These are phyloP conservation scores for Nakazawaea molendinolei DNA, from an alignment of 805 yeast species.

Conservation along the genomic window DNA sequence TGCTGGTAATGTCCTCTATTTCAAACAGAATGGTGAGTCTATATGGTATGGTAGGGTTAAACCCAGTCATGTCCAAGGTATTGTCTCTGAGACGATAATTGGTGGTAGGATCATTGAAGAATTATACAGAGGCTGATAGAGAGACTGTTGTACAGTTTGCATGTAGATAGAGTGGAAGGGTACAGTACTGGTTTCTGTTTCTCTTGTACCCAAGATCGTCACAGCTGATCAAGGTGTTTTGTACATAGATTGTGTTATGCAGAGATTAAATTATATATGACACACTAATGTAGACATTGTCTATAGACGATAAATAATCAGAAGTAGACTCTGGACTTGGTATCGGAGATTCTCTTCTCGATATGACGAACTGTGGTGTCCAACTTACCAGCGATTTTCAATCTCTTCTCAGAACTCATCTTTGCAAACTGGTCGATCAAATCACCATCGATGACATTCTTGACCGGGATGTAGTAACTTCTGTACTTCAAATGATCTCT, in stretches of 20 bases:
- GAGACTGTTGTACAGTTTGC: too few species aligned
- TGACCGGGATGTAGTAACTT: slow-evolving; percentile 76
- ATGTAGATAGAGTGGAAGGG: too few species aligned
- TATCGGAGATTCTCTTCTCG: slow-evolving; percentile 44
- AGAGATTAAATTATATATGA: too few species aligned
- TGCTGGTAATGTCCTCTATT: slow-evolving; percentile 73
- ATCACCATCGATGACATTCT: slow-evolving; percentile 83
- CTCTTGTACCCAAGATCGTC: too few species aligned
- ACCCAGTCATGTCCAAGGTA: slow-evolving; percentile 61
- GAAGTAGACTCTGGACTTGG: slow-evolving; percentile 33
- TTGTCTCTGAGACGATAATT: slow-evolving; percentile 48
- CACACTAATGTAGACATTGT: background rate
- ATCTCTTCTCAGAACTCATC: slow-evolving; percentile 27
- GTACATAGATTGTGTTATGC: background rate
- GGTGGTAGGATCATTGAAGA: slow-evolving; percentile 45
- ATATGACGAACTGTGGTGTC: slow-evolving; percentile 44
- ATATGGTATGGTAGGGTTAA: slow-evolving; percentile 77
- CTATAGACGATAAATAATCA: slow-evolving; percentile 1
- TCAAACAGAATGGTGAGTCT: slow-evolving; percentile 35
- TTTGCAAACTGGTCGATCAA: slow-evolving; percentile 53
- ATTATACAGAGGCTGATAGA: slow-evolving; percentile 42
- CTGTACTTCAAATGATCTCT: slow-evolving; percentile 65
- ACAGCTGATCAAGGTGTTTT: background rate
- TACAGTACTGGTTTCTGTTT: too few species aligned
- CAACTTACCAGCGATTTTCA: slow-evolving; percentile 32